A percentile compares a stretch with the other conserved stretches of the same genome.
Evolutionary conservation across 495 filamentous ascomycete species (phyloP).

Genomic region (Penicillium malachiteum): DNA sequence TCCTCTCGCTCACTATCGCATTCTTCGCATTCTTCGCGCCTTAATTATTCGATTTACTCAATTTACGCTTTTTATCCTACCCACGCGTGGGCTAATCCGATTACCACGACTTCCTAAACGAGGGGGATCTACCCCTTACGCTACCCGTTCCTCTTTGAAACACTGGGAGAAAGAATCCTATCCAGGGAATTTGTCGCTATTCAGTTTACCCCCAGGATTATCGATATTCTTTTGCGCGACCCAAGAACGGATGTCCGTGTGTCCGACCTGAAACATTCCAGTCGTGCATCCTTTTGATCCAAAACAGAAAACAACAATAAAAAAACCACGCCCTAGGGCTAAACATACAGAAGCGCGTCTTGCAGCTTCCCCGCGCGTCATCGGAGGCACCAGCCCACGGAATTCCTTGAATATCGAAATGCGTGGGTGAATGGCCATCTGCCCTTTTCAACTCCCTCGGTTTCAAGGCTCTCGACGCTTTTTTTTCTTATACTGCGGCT

Average conservation of each 20-base stretch:
- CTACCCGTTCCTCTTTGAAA: constrained; percentile 20
- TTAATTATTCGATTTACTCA: background rate
- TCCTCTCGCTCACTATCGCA: background rate
- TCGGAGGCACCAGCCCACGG: constrained; percentile 3
- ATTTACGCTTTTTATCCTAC: background rate
- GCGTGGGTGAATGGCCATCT: constrained; percentile 18
- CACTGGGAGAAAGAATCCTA: constrained; percentile 10
- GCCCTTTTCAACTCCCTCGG: constrained; percentile 12
- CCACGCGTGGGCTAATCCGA: constrained; percentile 22
- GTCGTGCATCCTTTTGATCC: constrained; percentile 5
- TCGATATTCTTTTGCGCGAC: constrained; percentile 10
- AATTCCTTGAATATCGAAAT: constrained; percentile 20
- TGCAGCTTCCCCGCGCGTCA: constrained; percentile 18
- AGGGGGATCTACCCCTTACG: constrained; percentile 30
- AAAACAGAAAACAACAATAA: constrained; percentile 2
- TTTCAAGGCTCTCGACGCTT: background rate
- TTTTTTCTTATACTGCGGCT: background rate
- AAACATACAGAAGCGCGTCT: constrained; percentile 5
- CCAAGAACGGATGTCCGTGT: constrained; percentile 16
- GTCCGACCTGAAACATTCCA: constrained; percentile 25
- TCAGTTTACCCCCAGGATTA: constrained; percentile 3
- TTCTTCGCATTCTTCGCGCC: constrained; percentile 1
- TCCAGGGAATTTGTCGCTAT: constrained; percentile 1
- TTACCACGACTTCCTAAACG: constrained; percentile 11
- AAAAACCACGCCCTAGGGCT: background rate